phyloP scores from a whole-genome alignment of 192 early-diverging fungal species.

The Rhizophlyctis rosea region DNA sequence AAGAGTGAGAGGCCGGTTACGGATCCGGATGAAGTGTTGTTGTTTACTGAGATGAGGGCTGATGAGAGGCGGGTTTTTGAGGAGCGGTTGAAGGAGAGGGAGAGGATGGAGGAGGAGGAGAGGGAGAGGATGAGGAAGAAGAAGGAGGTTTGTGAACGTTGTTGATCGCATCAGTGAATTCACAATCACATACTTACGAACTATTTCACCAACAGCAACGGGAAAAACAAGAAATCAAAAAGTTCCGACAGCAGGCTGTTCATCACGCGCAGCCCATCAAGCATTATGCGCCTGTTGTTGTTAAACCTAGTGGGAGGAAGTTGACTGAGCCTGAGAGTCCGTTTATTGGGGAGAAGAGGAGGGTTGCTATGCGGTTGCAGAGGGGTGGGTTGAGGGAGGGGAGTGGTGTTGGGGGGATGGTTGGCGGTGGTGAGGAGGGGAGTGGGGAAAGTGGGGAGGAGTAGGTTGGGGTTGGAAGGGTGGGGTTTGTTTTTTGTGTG shows the following conservation, averaged over 20 bases:
- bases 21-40: slow-evolving; percentile 39
- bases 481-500: no score
- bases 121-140: slow-evolving; percentile 49
- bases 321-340: slow-evolving; percentile 51
- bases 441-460: no score
- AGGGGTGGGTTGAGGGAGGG: slow-evolving; percentile 5
- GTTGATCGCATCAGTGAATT: no score
- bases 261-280: slow-evolving; percentile 64
- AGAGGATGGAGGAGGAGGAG: slow-evolving; percentile 51
- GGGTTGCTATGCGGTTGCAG: slow-evolving; percentile 8
- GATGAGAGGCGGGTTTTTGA: slow-evolving; percentile 68
- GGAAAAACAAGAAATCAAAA: slow-evolving; percentile 54
- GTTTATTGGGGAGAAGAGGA: slow-evolving; percentile 35
- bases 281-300: slow-evolving; percentile 43
- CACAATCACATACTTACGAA: not conserved
- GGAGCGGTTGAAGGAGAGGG: slow-evolving; percentile 47
- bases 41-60: slow-evolving; percentile 56
- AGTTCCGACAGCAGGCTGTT: slow-evolving; percentile 48
- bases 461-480: no score
- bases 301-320: slow-evolving; percentile 53
- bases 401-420: not conserved
- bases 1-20: slow-evolving; percentile 54
- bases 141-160: slow-evolving; percentile 32
- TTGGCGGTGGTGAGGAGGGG: not conserved
- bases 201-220: slow-evolving; percentile 31